Conservation (phyloP, 202 grass and related monocot genomes). For the Carex sylvatica region DNA sequence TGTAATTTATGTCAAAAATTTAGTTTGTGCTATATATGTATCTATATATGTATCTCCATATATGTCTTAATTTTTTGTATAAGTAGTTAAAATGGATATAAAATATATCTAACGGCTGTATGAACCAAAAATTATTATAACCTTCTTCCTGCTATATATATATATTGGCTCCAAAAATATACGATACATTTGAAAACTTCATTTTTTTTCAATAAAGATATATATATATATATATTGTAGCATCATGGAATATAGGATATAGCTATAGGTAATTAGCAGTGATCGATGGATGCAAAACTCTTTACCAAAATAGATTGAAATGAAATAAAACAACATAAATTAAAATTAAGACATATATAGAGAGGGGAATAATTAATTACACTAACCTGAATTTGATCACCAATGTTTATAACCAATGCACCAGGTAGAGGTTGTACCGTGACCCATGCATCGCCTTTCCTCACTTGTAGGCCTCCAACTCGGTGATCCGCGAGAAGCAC, state of each 20-base stretch:
- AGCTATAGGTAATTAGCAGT: not conserved
- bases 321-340: not conserved
- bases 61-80: no score
- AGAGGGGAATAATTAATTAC: not conserved
- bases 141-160: no score
- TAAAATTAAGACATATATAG: not conserved
- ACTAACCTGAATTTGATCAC: slow-evolving; percentile 80
- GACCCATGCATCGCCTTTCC: slow-evolving; percentile 55
- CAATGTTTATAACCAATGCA: slow-evolving; percentile 84
- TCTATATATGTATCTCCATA: no score
- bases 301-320: not conserved
- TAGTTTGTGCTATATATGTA: no score
- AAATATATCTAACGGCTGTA: not conserved
- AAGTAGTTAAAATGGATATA: not conserved
- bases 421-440: slow-evolving; percentile 56
- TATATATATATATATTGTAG: not conserved
- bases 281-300: not conserved
- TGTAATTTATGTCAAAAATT: not conserved
- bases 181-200: not conserved
- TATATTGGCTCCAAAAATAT: no score
- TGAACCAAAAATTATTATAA: no score
- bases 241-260: not conserved
- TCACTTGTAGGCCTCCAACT: slow-evolving; percentile 76
- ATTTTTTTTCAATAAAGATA: not conserved
- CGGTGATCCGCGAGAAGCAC: slow-evolving; percentile 80